Evolutionary conservation across 2,329 filamentous ascomycete genomes (phyloP).

Genomic region (Penicillium sp.): DNA sequence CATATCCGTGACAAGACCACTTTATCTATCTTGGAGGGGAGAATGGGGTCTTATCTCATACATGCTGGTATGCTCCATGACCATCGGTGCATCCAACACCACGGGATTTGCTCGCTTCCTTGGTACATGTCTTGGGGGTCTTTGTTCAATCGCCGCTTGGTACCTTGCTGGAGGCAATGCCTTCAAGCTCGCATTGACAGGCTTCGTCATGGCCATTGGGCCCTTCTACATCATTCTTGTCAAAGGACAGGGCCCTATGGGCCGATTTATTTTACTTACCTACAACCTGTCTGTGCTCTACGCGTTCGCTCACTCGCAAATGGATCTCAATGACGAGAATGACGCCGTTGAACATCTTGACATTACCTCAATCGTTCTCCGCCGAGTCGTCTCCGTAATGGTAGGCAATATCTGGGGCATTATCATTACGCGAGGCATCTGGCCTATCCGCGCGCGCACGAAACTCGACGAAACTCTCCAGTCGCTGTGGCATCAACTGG

Average conservation of each 20-base stretch:
- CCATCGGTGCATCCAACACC: constrained; percentile 91
- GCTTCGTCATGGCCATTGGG: constrained; percentile 76
- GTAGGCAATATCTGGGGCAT: constrained; percentile 90
- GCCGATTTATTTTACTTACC: constrained; percentile 88
- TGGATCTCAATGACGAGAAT: constrained; percentile 52
- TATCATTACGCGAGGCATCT: constrained; percentile 82
- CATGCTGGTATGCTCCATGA: constrained; percentile 98
- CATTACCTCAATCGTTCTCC: constrained; percentile 83
- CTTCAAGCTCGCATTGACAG: constrained; percentile 73
- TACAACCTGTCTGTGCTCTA: constrained; percentile 96
- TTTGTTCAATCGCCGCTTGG: constrained; percentile 77
- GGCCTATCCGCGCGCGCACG: constrained; percentile 85
- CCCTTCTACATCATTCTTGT: constrained; percentile 91
- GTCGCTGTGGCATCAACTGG: constrained; percentile 89
- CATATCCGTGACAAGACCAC: constrained; percentile 71
- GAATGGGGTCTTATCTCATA: constrained; percentile 97
- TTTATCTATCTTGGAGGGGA: constrained; percentile 88
- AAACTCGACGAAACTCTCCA: constrained; percentile 89
- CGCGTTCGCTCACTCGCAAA: constrained; percentile 55
- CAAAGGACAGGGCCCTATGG: constrained; percentile 81
- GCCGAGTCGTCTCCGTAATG: constrained; percentile 86
- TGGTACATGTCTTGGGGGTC: constrained; percentile 80
- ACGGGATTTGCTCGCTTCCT: constrained; percentile 84
- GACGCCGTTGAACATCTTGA: constrained; percentile 82
- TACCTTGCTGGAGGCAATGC: constrained; percentile 72